A percentile compares a stretch with the other conserved stretches of the same genome.
Conservation (phyloP, 176 grass and related monocot species). For the Dactylis glomerata region DNA sequence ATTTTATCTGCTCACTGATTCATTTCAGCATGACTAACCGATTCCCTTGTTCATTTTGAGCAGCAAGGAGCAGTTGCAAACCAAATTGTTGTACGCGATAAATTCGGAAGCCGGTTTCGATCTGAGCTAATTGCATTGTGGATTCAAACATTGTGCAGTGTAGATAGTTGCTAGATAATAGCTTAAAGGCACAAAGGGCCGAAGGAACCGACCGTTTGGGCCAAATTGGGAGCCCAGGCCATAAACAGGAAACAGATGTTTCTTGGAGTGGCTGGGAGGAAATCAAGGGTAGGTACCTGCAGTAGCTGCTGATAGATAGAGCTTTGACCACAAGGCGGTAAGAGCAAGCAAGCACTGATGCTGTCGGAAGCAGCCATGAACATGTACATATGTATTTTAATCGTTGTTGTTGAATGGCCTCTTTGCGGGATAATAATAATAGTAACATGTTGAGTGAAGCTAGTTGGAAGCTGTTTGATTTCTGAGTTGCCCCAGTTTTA, state of each 20-base stretch:
- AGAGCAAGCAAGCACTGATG: not conserved
- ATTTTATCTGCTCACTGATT: not conserved
- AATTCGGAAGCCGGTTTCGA: slow-evolving; percentile 97
- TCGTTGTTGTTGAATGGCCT: not conserved
- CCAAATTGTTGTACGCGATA: slow-evolving; percentile 92
- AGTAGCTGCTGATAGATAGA: not conserved
- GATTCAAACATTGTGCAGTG: slow-evolving; percentile 33
- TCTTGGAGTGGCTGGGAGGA: not conserved
- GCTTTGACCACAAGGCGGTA: not conserved
- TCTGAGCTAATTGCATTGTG: slow-evolving; percentile 53
- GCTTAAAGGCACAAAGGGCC: slow-evolving; percentile 23
- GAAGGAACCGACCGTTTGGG: not conserved
- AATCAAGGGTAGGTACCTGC: not conserved
- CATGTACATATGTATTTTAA: slow-evolving; percentile 3
- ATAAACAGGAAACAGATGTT: not conserved
- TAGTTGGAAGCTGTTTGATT: not conserved
- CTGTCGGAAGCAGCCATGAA: not conserved
- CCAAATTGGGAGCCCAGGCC: not conserved
- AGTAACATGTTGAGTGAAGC: not conserved
- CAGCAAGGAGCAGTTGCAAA: slow-evolving; percentile 85
- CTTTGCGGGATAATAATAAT: not conserved
- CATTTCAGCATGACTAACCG: slow-evolving; percentile 4
- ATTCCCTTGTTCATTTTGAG: slow-evolving; percentile 26
- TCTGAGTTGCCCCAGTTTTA: not conserved
- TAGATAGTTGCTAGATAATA: slow-evolving; percentile 44